These are phyloP conservation scores for Xylaria sp. DNA, from an alignment of 2,329 filamentous ascomycete genomes.

Conservation along the genomic window DNA sequence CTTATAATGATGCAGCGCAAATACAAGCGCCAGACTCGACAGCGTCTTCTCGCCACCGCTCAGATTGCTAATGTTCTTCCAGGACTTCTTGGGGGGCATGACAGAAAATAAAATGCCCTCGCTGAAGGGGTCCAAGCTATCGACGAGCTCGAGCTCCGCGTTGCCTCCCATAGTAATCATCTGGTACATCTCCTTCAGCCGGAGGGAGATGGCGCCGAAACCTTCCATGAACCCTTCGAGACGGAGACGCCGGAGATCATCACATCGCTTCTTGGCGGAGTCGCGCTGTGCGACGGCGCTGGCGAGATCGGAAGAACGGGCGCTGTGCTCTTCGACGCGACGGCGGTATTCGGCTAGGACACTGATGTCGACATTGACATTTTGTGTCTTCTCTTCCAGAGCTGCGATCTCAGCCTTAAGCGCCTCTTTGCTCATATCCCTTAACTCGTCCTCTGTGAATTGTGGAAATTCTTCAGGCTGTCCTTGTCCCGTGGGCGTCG, in stretches of 20 bases:
- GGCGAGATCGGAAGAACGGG: constrained; percentile 82
- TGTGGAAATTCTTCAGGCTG: constrained; percentile 69
- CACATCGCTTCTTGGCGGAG: constrained; percentile 86
- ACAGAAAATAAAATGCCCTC: constrained; percentile 97
- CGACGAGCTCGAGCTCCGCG: constrained; percentile 94
- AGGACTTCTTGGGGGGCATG: constrained; percentile 99
- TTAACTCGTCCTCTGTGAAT: constrained; percentile 75
- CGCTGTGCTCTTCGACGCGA: constrained; percentile 80
- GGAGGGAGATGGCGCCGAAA: constrained; percentile 90
- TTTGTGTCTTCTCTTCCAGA: constrained; percentile 75
- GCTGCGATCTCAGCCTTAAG: constrained; percentile 67
- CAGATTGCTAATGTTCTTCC: constrained; percentile 98
- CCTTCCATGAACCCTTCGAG: constrained; percentile 98
- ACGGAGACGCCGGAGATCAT: constrained; percentile 87
- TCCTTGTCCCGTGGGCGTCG: constrained; percentile 36
- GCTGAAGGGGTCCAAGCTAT: constrained; percentile 93
- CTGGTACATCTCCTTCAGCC: constrained; percentile 99
- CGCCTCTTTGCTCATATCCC: constrained; percentile 67
- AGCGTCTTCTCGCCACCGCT: constrained; percentile 97
- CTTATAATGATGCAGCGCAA: constrained; percentile 97
- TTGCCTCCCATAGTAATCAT: constrained; percentile 99
- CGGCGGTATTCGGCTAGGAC: constrained; percentile 90
- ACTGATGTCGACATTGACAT: constrained; percentile 83
- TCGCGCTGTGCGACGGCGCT: constrained; percentile 80
- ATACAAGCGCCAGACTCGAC: constrained; percentile 91